Conservation (phyloP, 371 early-diverging fungal genomes). For the Saksenaea oblongispora region DNA sequence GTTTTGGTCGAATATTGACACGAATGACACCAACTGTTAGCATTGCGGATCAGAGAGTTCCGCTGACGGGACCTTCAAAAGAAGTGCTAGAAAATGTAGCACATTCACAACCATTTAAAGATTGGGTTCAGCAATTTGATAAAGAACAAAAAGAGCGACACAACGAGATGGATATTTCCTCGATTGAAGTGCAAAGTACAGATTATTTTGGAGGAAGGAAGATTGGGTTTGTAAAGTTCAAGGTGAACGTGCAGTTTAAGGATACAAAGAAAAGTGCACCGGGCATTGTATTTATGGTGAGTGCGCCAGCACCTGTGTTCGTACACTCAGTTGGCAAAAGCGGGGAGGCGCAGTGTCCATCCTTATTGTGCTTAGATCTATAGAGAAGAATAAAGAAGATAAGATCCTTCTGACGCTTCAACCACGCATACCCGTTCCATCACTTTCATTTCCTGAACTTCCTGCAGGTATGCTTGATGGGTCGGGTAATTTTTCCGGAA, state of each 20-base stretch:
- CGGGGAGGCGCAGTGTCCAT: conserved; percentile 80
- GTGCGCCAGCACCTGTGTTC: not conserved
- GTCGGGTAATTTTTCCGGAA: conserved; percentile 70
- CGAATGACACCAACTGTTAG: conserved; percentile 20
- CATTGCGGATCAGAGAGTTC: conserved; percentile 34
- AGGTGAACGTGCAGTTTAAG: conserved; percentile 53
- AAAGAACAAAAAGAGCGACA: conserved; percentile 42
- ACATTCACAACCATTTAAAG: conserved; percentile 63
- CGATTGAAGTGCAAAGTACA: conserved; percentile 66
- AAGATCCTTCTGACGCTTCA: conserved; percentile 72
- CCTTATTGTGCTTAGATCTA: conserved; percentile 60
- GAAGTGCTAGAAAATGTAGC: conserved; percentile 36
- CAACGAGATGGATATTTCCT: conserved; percentile 38
- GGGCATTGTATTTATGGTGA: conserved; percentile 81
- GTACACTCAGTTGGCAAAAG: conserved; percentile 21
- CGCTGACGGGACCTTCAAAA: conserved; percentile 12
- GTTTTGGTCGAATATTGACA: not conserved
- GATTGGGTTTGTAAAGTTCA: conserved; percentile 79
- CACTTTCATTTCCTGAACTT: conserved; percentile 65
- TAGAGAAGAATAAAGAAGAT: conserved; percentile 36
- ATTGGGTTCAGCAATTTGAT: conserved; percentile 57
- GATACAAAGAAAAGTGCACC: conserved; percentile 62
- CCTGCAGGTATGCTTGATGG: conserved; percentile 91
- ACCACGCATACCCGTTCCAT: conserved; percentile 73
- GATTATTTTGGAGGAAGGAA: conserved; percentile 67